These are phyloP conservation scores for Candida xyloterini DNA, from an alignment of 805 yeast species.

Conservation along the genomic window DNA sequence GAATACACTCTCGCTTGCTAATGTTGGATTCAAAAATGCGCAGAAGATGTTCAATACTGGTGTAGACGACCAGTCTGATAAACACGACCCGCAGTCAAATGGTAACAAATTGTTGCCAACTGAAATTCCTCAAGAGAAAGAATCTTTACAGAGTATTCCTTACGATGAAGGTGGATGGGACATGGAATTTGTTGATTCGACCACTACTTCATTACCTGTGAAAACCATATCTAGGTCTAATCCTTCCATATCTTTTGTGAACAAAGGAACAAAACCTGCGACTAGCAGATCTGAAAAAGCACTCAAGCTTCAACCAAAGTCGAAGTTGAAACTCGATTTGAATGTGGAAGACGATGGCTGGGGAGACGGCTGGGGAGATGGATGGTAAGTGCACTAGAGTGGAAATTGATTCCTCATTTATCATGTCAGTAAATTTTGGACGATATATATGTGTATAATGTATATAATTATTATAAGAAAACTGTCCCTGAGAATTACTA, in stretches of 20 bases:
- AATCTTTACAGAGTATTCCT: not conserved
- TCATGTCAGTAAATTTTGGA: no score
- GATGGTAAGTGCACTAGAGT: not conserved
- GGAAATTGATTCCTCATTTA: no score
- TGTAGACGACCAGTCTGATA: slow-evolving; percentile 12
- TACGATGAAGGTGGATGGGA: slow-evolving; percentile 33
- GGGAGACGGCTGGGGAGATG: slow-evolving; percentile 43
- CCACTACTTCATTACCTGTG: not conserved
- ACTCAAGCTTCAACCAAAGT: slow-evolving; percentile 26
- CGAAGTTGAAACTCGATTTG: slow-evolving; percentile 34
- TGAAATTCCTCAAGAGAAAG: slow-evolving; percentile 3
- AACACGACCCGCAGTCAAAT: slow-evolving; percentile 10
- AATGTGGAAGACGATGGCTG: slow-evolving; percentile 40
- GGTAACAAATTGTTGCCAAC: slow-evolving; percentile 15
- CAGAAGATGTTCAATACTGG: slow-evolving; percentile 21
- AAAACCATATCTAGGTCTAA: not conserved
- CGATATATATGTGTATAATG: no score
- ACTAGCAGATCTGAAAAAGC: slow-evolving; percentile 6
- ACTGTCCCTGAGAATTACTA: no score
- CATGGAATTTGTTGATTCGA: slow-evolving; percentile 14
- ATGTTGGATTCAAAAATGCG: slow-evolving; percentile 21
- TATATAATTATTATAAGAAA: no score
- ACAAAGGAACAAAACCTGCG: not conserved
- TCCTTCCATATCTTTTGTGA: not conserved
- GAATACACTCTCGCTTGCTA: slow-evolving; percentile 22